Conservation (phyloP, 2,329 filamentous ascomycete genomes). For the Venturia nashicola region DNA sequence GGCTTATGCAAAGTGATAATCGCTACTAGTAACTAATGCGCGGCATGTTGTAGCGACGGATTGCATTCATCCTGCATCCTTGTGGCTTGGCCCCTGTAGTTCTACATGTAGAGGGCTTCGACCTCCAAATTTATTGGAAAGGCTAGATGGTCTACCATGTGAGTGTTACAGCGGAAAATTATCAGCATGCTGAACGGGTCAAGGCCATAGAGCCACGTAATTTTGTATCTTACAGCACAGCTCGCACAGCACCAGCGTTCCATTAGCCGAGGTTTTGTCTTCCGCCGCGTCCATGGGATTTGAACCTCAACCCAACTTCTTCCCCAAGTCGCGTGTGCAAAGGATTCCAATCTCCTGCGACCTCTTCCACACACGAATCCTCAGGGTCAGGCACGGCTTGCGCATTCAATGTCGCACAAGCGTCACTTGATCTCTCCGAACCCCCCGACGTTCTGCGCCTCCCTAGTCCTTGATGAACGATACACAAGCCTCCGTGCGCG, state of each 20-base stretch:
- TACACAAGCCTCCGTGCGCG: conserved; percentile 18
- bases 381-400: conserved; percentile 4
- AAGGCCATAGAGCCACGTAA: no score
- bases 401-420: background rate
- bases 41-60: background rate
- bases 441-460: conserved; percentile 19
- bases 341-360: conserved; percentile 1
- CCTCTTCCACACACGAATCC: conserved; percentile 14
- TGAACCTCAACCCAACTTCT: background rate
- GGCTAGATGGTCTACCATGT: background rate
- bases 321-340: background rate
- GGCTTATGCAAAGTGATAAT: background rate
- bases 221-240: background rate
- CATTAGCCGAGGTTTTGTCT: background rate
- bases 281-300: background rate
- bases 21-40: background rate
- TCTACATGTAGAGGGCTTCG: background rate
- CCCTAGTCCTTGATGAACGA: conserved; percentile 25
- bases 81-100: background rate
- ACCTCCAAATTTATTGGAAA: background rate
- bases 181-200: background rate
- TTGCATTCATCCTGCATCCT: background rate
- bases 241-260: no score
- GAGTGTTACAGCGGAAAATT: background rate
- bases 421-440: conserved; percentile 13